Evolutionary conservation across 108 stramenopile genomes (phyloP), one percentile per base, ranked within the genome.

Genomic region (Conticribra weissflogii): DNA sequence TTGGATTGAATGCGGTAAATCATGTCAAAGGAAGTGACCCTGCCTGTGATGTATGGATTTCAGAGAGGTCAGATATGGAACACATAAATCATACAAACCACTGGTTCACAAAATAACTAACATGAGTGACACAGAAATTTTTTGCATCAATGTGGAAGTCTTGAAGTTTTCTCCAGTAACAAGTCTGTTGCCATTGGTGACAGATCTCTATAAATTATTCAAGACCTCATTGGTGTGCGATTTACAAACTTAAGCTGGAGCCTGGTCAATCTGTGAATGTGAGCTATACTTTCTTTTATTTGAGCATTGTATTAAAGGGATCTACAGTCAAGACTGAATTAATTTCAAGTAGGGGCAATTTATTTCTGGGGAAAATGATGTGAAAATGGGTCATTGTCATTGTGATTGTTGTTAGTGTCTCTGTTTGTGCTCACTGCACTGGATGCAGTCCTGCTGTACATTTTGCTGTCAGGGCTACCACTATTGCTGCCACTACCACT

Each of bases 81-180:
- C 76, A 8, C 76, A 78, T 46, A 81, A 71, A 59, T 61, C 75
- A 19, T 79, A 87, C 29, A 67, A 74, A 33, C 87, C 90, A 12
- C 60, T 85, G 33, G 83, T 86, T 16, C 90, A 91, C 62, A 88
- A 81, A 56, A 86, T 86, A 50, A 84, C 88, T 12, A 87, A 85
- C 47, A 65, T 24, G 50, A 70, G 71, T 25, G 56, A 71, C 32
- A 49, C 68, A 29, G 65, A 31, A n/a, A 79, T 84, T 83, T 64
- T 87, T 14, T 90, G 89, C 61, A 84, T 90, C 33, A 84, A 88
- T 67, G 86, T 82, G 17, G 87, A 90, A 71, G 24, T 93, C 4
- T 51, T 86, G 28, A 73, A 72, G 44, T 44, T 62, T 32, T 86
- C 89, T 30, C 92, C 92, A 25, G 65, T 89, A 0, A 74, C 71